These are phyloP conservation scores for Verruconis gallopava DNA, from an alignment of 2,329 filamentous ascomycete species.

Conservation along the genomic window DNA sequence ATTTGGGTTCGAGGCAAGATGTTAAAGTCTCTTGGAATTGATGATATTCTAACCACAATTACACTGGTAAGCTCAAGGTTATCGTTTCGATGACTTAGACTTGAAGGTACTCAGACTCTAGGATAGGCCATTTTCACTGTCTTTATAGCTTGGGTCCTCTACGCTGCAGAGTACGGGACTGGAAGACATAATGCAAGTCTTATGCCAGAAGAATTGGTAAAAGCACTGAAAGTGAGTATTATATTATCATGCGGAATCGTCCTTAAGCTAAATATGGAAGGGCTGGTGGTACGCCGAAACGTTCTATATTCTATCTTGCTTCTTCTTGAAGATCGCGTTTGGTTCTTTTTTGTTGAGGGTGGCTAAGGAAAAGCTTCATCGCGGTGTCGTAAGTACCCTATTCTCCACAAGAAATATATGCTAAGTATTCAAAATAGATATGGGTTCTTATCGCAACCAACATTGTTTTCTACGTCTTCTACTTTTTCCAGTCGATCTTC, in stretches of 20 bases:
- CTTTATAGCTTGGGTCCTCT: neutral
- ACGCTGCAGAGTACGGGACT: neutral
- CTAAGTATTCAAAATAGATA: too few species aligned
- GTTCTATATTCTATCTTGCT: conserved; percentile 8
- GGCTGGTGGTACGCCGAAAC: conserved; percentile 7
- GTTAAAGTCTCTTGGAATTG: conserved; percentile 7
- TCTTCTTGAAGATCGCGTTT: conserved; percentile 4
- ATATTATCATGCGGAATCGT: too few species aligned
- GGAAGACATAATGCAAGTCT: conserved; percentile 1
- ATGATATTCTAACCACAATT: conserved; percentile 8
- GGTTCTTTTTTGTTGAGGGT: conserved; percentile 9
- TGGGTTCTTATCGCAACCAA: conserved; percentile 4
- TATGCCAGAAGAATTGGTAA: too few species aligned
- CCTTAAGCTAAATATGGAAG: too few species aligned
- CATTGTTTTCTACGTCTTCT: conserved; percentile 6
- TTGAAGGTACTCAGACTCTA: neutral
- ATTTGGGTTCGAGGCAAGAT: conserved; percentile 6
- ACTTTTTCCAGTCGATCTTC: conserved; percentile 7
- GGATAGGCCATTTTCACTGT: conserved; percentile 3
- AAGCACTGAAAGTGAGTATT: too few species aligned
- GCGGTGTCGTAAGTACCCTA: conserved; percentile 4
- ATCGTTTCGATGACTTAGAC: neutral
- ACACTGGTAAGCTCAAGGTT: conserved; percentile 6
- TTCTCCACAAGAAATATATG: too few species aligned
- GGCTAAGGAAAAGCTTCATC: conserved; percentile 2